Conservation (phyloP, 2,329 filamentous ascomycete genomes). For the Xylaria sp. region DNA sequence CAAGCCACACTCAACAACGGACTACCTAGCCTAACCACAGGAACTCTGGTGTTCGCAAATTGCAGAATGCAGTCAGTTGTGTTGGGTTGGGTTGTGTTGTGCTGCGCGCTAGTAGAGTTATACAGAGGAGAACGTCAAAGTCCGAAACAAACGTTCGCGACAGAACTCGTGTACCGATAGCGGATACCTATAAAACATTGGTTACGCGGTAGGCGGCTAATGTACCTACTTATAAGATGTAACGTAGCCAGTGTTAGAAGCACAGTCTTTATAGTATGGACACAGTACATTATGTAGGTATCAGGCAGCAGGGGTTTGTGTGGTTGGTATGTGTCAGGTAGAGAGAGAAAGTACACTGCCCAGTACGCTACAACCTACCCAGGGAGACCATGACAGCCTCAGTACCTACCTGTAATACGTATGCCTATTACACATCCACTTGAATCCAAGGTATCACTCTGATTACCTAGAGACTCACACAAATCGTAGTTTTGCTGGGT, state of each 20-base stretch:
- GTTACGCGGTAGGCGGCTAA: background rate
- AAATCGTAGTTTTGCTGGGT: background rate
- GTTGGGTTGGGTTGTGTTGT: background rate
- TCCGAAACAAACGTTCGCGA: background rate
- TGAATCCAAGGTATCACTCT: background rate
- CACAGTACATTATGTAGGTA: background rate
- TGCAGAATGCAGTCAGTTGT: slow-evolving; percentile 2
- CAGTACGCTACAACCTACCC: background rate
- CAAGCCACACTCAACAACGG: slow-evolving; percentile 31
- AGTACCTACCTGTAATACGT: background rate
- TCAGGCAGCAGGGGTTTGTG: background rate
- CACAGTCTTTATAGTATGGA: background rate
- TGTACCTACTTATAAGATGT: background rate
- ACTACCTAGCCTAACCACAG: slow-evolving; percentile 3
- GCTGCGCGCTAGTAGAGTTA: slow-evolving; percentile 11
- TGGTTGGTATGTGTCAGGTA: slow-evolving; percentile 6
- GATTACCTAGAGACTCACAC: background rate
- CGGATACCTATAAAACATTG: background rate
- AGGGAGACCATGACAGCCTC: background rate
- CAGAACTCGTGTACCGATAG: background rate
- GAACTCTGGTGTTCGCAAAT: slow-evolving; percentile 20
- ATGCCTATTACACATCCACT: background rate
- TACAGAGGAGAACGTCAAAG: slow-evolving; percentile 7
- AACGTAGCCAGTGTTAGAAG: background rate
- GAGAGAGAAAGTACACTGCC: background rate